A percentile compares a stretch with the other conserved stretches of the same genome.
phyloP scores from a whole-genome alignment of 768 basidiomycete species.

The Russula vinacea region DNA sequence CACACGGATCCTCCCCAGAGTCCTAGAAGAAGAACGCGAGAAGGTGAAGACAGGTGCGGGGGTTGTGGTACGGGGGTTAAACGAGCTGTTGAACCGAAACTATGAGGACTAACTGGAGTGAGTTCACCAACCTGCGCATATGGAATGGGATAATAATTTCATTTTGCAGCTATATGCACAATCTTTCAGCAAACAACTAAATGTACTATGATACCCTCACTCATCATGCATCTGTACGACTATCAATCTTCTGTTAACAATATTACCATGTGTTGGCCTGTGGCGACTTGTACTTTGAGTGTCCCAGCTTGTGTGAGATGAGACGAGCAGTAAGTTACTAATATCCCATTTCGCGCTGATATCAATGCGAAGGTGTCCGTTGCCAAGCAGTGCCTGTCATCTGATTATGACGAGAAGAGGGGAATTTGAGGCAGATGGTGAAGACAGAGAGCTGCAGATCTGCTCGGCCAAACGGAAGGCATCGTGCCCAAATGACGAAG shows the following conservation, averaged over 20 bases:
- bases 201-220: conserved; percentile 31
- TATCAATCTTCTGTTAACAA: conserved; percentile 27
- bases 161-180: conserved; percentile 24
- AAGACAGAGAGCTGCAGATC: neutral
- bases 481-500: neutral
- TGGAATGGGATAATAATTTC: neutral
- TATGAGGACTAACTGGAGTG: conserved; percentile 29
- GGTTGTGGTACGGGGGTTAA: conserved; percentile 64
- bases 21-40: conserved; percentile 60
- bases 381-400: neutral
- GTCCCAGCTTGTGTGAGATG: neutral
- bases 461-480: no score
- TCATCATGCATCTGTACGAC: conserved; percentile 32
- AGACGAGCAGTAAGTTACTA: neutral
- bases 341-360: neutral
- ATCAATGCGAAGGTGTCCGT: neutral
- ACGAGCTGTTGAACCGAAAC: conserved; percentile 58
- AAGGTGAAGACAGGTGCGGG: conserved; percentile 72
- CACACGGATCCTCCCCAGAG: conserved; percentile 60
- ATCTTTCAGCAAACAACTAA: conserved; percentile 26
- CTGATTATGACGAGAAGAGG: neutral
- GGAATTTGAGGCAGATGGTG: neutral
- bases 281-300: neutral
- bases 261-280: conserved; percentile 24
- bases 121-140: conserved; percentile 14